phyloP scores from a whole-genome alignment of 2,329 filamentous ascomycete species.

The Aspergillus awamori region DNA sequence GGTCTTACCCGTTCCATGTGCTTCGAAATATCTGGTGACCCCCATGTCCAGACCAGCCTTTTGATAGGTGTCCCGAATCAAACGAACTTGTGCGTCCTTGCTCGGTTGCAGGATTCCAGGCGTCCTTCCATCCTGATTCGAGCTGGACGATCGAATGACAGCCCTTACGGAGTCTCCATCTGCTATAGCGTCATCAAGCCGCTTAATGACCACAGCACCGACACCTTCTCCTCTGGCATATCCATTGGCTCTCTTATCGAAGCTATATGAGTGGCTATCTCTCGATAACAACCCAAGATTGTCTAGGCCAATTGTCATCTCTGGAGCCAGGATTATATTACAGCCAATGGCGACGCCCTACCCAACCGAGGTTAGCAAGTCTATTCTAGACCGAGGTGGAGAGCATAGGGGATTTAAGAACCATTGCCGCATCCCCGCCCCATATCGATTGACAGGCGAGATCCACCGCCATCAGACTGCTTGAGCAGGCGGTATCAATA shows the following conservation, averaged over 20 bases:
- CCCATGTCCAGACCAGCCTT: conserved; percentile 14
- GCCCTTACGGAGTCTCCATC: conserved; percentile 47
- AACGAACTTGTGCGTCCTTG: conserved; percentile 28
- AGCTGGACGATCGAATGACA: conserved; percentile 32
- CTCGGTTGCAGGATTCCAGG: conserved; percentile 29
- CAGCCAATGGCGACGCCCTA: conserved; percentile 20
- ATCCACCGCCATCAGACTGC: conserved; percentile 29
- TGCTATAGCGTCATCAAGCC: conserved; percentile 47
- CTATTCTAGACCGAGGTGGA: too few species aligned
- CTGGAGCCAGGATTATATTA: conserved; percentile 20
- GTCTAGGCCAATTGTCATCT: conserved; percentile 16
- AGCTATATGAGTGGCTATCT: conserved; percentile 19
- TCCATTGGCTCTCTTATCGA: conserved; percentile 47
- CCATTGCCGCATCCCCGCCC: conserved; percentile 23
- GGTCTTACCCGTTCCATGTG: conserved; percentile 14
- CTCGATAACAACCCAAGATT: conserved; percentile 16
- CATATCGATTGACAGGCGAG: conserved; percentile 25
- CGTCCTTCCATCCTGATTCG: conserved; percentile 36
- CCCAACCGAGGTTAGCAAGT: background rate
- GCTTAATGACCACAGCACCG: conserved; percentile 53
- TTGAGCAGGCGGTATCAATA: conserved; percentile 35
- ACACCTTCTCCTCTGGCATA: conserved; percentile 56
- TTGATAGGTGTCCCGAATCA: conserved; percentile 33
- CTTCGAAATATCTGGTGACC: conserved; percentile 15
- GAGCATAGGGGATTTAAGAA: background rate